phyloP scores from a whole-genome alignment of 148 eudicot species.

The Chenopodium formosanum region DNA sequence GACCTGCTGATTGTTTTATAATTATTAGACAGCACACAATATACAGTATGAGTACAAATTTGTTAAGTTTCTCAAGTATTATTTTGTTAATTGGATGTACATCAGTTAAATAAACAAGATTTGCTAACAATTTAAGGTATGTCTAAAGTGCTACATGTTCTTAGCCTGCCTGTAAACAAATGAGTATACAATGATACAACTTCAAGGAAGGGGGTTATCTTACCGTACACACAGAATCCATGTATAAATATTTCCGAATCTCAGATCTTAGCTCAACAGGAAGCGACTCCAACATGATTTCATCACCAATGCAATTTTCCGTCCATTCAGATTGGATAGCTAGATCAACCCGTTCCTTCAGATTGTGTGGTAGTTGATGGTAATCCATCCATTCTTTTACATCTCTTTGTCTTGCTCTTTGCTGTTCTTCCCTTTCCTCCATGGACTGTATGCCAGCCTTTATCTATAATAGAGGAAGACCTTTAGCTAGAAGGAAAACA shows the following conservation, averaged over 20 bases:
- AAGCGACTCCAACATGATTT: conserved; percentile 8
- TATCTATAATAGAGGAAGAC: not conserved
- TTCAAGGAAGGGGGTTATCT: not conserved
- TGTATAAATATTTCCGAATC: not conserved
- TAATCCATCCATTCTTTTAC: conserved; percentile 14
- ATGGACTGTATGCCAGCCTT: conserved; percentile 14
- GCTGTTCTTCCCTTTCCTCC: conserved; percentile 10
- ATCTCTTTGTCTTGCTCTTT: not conserved
- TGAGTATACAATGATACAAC: too few species aligned
- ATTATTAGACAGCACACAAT: too few species aligned
- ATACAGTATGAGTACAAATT: too few species aligned
- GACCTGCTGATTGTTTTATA: too few species aligned
- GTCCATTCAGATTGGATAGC: conserved; percentile 17
- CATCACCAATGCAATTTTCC: not conserved
- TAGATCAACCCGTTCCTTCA: conserved; percentile 10
- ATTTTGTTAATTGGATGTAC: too few species aligned
- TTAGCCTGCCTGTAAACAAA: too few species aligned
- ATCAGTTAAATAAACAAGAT: too few species aligned
- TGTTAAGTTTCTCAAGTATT: too few species aligned
- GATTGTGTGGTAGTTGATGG: conserved; percentile 6
- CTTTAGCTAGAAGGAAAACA: not conserved
- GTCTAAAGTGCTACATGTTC: too few species aligned
- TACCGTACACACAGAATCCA: conserved; percentile 8
- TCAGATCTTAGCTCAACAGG: not conserved
- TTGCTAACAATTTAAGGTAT: too few species aligned